Conservation (phyloP, 2,329 filamentous ascomycete species). For the Dactylonectria macrodidyma region DNA sequence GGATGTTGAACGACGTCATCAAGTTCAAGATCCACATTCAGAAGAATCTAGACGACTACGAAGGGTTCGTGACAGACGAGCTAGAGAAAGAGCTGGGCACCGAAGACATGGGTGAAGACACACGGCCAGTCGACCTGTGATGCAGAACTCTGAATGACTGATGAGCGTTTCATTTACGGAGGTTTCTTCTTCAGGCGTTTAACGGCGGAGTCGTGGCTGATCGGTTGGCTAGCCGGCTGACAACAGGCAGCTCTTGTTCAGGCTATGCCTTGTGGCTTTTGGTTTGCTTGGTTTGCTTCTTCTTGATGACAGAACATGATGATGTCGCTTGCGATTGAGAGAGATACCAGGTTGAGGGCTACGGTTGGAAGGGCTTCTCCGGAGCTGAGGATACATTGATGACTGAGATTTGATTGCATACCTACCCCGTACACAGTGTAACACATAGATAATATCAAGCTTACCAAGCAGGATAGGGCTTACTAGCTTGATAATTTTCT, state of each 20-base stretch:
- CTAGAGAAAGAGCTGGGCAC: slow-evolving; percentile 87
- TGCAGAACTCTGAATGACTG: slow-evolving; percentile 31
- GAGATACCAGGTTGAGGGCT: slow-evolving; percentile 24
- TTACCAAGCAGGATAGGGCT: not conserved
- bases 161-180: slow-evolving; percentile 14
- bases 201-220: slow-evolving; percentile 15
- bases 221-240: slow-evolving; percentile 7
- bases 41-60: slow-evolving; percentile 92
- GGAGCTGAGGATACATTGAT: slow-evolving; percentile 5
- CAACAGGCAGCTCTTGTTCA: slow-evolving; percentile 6
- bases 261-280: slow-evolving; percentile 2
- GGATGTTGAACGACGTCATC: slow-evolving; percentile 96
- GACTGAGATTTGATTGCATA: not conserved
- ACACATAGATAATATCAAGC: slow-evolving; percentile 9
- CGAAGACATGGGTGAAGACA: slow-evolving; percentile 71
- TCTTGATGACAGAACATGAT: slow-evolving; percentile 22
- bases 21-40: slow-evolving; percentile 99
- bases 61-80: slow-evolving; percentile 93
- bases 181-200: slow-evolving; percentile 20
- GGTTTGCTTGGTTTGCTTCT: not conserved
- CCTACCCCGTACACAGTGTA: not conserved
- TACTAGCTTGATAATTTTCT: not conserved
- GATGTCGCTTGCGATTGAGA: slow-evolving; percentile 18
- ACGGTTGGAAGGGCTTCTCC: not conserved
- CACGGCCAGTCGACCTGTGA: slow-evolving; percentile 64